Evolutionary conservation across 2,329 filamentous ascomycete species (phyloP).

Genomic region (Cytospora paraplurivora): DNA sequence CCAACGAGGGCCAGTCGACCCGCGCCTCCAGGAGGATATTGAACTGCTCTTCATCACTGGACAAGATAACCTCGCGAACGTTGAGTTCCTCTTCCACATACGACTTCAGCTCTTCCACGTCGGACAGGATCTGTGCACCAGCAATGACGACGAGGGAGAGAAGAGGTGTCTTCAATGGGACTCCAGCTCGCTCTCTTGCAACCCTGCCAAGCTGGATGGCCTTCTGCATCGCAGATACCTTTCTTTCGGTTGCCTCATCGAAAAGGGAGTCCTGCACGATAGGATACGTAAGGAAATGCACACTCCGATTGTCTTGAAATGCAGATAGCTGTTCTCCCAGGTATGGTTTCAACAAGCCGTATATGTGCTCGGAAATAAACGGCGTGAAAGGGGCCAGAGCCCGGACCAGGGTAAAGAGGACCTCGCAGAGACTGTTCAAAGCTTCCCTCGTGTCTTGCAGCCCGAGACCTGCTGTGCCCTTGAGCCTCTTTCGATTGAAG

Average conservation of each 20-base stretch:
- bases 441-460: constrained; percentile 85
- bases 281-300: constrained; percentile 91
- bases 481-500: constrained; percentile 86
- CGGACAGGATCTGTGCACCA: constrained; percentile 79
- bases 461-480: constrained; percentile 82
- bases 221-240: constrained; percentile 87
- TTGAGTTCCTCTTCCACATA: constrained; percentile 94
- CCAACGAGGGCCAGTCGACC: constrained; percentile 89
- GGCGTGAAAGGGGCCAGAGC: constrained; percentile 92
- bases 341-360: constrained; percentile 76
- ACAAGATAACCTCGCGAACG: constrained; percentile 79
- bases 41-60: constrained; percentile 85
- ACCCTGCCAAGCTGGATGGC: constrained; percentile 90
- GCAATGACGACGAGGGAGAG: constrained; percentile 86
- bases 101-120: constrained; percentile 77
- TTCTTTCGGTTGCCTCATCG: constrained; percentile 79
- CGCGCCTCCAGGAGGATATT: constrained; percentile 86
- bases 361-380: constrained; percentile 93
- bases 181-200: constrained; percentile 78
- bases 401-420: constrained; percentile 83
- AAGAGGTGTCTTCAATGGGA: constrained; percentile 87
- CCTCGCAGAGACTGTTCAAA: constrained; percentile 89
- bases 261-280: constrained; percentile 87
- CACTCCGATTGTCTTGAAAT: constrained; percentile 72
- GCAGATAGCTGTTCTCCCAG: constrained; percentile 70